phyloP scores from a whole-genome alignment of 148 eudicot species.

The Chenopodium album region DNA sequence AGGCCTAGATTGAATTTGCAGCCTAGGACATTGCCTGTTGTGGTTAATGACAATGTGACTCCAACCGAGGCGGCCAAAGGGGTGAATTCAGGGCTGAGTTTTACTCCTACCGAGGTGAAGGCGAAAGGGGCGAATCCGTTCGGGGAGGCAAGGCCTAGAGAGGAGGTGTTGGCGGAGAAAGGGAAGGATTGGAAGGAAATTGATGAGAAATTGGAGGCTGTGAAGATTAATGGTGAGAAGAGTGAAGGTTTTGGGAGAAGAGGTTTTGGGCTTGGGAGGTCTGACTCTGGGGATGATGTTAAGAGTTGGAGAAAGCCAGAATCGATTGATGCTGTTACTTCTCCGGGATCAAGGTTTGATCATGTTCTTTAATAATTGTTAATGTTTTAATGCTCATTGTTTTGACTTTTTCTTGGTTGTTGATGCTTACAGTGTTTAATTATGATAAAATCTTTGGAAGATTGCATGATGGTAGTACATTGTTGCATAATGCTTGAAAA shows the following conservation, averaged over 20 bases:
- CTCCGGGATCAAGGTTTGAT: constrained; percentile 47
- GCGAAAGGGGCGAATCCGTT: constrained; percentile 73
- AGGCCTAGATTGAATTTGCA: constrained; percentile 80
- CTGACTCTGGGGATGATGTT: constrained; percentile 36
- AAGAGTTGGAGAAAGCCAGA: constrained; percentile 80
- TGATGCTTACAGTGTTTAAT: background rate
- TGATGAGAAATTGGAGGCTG: constrained; percentile 77
- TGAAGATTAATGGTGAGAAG: constrained; percentile 32
- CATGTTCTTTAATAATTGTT: constrained; percentile 5
- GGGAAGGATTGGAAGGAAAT: constrained; percentile 98
- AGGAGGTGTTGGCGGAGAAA: constrained; percentile 88
- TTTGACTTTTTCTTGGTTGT: constrained; percentile 2
- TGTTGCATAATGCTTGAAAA: background rate
- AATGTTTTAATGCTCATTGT: background rate
- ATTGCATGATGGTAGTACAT: background rate
- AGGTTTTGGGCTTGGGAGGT: constrained; percentile 55
- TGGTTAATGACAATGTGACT: background rate
- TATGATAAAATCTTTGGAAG: background rate
- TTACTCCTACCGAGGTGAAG: constrained; percentile 28
- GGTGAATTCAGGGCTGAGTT: constrained; percentile 38
- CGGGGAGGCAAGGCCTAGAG: constrained; percentile 94
- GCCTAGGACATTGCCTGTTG: constrained; percentile 64
- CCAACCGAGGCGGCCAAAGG: constrained; percentile 44
- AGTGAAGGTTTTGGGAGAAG: constrained; percentile 41
- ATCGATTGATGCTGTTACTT: constrained; percentile 27